Base-by-base conservation (phyloP, 75 land plant species). In the Larix kaempferi region DNA sequence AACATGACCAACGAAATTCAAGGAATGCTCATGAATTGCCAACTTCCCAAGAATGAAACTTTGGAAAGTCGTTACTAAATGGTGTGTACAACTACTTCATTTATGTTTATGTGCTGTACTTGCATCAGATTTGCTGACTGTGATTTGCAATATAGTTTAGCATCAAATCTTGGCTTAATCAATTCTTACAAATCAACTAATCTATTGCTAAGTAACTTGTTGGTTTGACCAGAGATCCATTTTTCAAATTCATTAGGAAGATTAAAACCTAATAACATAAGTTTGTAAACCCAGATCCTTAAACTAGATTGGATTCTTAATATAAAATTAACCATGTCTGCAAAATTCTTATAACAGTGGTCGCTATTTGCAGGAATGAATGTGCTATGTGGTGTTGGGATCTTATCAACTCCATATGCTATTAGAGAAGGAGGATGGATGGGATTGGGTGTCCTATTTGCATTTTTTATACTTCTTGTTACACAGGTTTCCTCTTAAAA, bases 391-490 rank as follows among this genome's bases (percentile, higher is more conserved):
- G 96, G 96, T 26, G 94, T 94, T 59, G 96, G 96, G 76, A 83
- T 94, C 13, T 83, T 94, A 6, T 84, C 96, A 5, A 89, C 96
- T 1, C 92, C 96, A 22, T 94, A 91, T 84, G 96, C 92, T n/a
- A 85, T 87, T 7, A 91, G 84, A 56, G 86, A 91, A 83, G 94
- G 90, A 63, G 96, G 96, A 49, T 91, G 91, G 94, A 0, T 85
- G 52, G 87, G 92, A 10, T 80, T 91, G 19, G 71, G 77, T 22
- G 76, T 91, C 10, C 80, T 94, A 63, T 59, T 89, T 25, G 17
- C 79, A 10, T 91, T 86, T 74, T 89, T 85, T 0, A 59, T 91
- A 23, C 77, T 94, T 89, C 87, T 5, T 91, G 78, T 49, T 94
- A 91, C 83, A 94, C 96, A n/a, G 93, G 96, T 10, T 39, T 88